A percentile compares a stretch with the other conserved stretches of the same genome.
These are phyloP conservation scores for Dipteronia sinensis DNA, from an alignment of 345 rosid genomes.

Conservation along the genomic window DNA sequence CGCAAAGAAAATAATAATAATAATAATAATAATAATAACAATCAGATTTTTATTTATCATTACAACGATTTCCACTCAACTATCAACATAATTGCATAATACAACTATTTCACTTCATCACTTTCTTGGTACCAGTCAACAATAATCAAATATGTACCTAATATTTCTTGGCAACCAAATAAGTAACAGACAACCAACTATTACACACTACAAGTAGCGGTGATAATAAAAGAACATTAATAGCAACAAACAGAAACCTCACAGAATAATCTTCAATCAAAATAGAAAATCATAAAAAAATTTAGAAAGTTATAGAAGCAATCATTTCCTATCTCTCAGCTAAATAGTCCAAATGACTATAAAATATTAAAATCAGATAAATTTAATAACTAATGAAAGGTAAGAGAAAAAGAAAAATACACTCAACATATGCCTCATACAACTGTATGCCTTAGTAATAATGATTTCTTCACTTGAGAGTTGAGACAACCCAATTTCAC, in stretches of 20 bases:
- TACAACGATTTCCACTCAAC: neutral
- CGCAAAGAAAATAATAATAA: neutral
- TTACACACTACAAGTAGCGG: neutral
- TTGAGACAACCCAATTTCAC: neutral
- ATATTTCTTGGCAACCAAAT: neutral
- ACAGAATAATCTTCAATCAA: neutral
- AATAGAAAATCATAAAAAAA: neutral
- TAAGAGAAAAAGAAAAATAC: neutral
- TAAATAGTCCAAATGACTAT: neutral
- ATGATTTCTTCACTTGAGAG: neutral
- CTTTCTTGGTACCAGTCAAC: neutral
- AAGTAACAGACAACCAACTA: neutral
- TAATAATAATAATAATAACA: neutral
- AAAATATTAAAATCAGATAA: neutral
- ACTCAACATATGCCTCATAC: neutral
- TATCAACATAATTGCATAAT: constrained; percentile 1
- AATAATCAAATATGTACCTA: neutral
- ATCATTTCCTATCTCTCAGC: neutral
- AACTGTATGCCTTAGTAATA: neutral
- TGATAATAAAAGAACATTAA: neutral
- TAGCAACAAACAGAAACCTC: neutral
- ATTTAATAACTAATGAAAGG: neutral
- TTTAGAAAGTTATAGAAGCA: neutral
- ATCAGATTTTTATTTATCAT: neutral
- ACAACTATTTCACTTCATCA: neutral